Conservation (phyloP, 352 stramenopile genomes). For the Phytophthora nicotianae region DNA sequence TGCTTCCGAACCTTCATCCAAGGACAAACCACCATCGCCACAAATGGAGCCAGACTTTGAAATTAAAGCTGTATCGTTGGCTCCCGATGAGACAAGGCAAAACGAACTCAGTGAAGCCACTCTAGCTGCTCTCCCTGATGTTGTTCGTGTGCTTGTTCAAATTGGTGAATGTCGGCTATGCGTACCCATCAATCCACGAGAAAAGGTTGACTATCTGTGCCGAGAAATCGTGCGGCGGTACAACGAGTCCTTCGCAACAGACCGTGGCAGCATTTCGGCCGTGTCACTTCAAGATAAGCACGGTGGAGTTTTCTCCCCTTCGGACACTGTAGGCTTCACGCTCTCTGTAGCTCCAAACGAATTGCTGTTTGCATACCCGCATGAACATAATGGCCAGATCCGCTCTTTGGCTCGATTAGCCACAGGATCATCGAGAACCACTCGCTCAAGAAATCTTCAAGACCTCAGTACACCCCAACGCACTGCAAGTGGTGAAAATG, state of each 20-base stretch:
- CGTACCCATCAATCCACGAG: conserved; percentile 59
- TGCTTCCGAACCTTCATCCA: neutral
- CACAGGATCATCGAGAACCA: conserved; percentile 4
- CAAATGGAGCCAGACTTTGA: neutral
- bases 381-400: conserved; percentile 20
- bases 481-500: conserved; percentile 18
- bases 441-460: conserved; percentile 1
- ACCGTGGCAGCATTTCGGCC: conserved; percentile 31
- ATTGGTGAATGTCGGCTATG: conserved; percentile 56
- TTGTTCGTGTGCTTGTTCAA: conserved; percentile 64
- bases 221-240: conserved; percentile 62
- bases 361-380: conserved; percentile 33
- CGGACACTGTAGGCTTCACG: conserved; percentile 50
- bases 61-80: neutral
- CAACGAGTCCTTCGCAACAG: conserved; percentile 57
- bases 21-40: neutral
- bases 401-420: conserved; percentile 27
- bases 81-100: conserved; percentile 2
- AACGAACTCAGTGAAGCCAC: conserved; percentile 18
- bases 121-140: conserved; percentile 33
- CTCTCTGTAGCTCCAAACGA: conserved; percentile 25
- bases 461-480: neutral
- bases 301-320: conserved; percentile 56
- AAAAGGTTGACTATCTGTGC: conserved; percentile 50
- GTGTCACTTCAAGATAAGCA: conserved; percentile 63